These are phyloP conservation scores for Tetraselmis striata DNA, from an alignment of 139 green algal species.

Conservation along the genomic window DNA sequence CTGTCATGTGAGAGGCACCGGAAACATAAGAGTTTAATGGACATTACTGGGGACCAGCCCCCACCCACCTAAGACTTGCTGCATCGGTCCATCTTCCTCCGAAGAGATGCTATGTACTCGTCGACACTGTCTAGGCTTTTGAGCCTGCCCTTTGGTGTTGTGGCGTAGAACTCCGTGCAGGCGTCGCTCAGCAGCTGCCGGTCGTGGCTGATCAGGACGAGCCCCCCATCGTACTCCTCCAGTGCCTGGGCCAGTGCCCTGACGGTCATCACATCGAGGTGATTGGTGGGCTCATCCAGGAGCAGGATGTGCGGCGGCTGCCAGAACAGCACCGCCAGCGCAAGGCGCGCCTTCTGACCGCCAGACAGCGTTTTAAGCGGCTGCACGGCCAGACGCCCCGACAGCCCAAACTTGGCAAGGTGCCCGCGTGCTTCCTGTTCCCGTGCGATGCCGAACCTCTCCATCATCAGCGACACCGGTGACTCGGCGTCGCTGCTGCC, in stretches of 20 bases:
- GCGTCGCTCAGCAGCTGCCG: neutral
- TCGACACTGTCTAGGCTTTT: neutral
- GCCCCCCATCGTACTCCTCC: neutral
- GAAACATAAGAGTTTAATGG: no score
- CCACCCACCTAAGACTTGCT: no score
- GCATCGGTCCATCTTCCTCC: neutral
- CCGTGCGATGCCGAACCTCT: slow-evolving; percentile 3
- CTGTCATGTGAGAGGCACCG: no score
- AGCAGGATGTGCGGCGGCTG: slow-evolving; percentile 35
- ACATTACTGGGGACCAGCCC: no score
- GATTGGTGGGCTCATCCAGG: slow-evolving; percentile 58
- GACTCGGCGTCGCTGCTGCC: neutral
- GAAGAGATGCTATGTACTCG: neutral
- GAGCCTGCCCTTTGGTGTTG: neutral
- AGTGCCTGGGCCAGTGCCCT: neutral
- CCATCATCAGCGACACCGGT: slow-evolving; percentile 12
- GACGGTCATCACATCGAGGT: slow-evolving; percentile 33
- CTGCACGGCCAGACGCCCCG: slow-evolving; percentile 37
- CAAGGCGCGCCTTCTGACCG: slow-evolving; percentile 50
- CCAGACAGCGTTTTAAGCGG: slow-evolving; percentile 49
- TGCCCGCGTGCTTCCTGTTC: slow-evolving; percentile 33
- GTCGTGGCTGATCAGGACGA: neutral
- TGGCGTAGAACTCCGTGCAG: neutral
- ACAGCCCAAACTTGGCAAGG: slow-evolving; percentile 53
- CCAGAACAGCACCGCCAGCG: slow-evolving; percentile 40